Conservation (phyloP, 371 early-diverging fungal genomes). For the Dichotomocladium elegans region DNA sequence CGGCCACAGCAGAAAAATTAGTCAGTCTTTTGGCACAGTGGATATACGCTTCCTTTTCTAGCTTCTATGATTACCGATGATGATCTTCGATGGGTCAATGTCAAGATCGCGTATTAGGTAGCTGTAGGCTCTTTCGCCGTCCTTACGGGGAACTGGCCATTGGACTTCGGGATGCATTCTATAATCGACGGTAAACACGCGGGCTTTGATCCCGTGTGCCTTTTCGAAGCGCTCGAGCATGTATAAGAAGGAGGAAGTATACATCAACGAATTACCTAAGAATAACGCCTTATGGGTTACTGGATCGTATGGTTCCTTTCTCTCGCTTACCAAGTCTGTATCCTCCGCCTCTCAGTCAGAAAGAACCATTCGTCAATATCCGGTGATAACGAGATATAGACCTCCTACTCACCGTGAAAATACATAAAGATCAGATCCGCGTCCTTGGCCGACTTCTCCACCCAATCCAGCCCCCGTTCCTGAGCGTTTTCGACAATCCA, state of each 20-base stretch:
- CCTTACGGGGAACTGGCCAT: slow-evolving; percentile 14
- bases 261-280: slow-evolving; percentile 22
- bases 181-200: slow-evolving; percentile 29
- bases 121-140: slow-evolving; percentile 20
- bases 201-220: slow-evolving; percentile 13
- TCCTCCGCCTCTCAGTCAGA: slow-evolving; percentile 21
- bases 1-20: background rate
- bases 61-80: slow-evolving; percentile 22
- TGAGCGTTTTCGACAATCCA: slow-evolving; percentile 17
- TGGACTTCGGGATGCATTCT: slow-evolving; percentile 10
- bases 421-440: slow-evolving; percentile 25
- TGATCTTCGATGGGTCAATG: slow-evolving; percentile 20
- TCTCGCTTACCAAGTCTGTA: slow-evolving; percentile 17
- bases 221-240: slow-evolving; percentile 19
- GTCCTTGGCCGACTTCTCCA: slow-evolving; percentile 12
- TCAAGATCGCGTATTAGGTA: slow-evolving; percentile 26
- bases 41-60: background rate
- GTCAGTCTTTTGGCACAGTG: background rate
- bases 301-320: background rate
- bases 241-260: slow-evolving; percentile 20
- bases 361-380: too few relatives aligned
- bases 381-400: background rate
- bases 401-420: slow-evolving; percentile 23
- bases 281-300: background rate
- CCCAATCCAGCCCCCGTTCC: slow-evolving; percentile 3